phyloP scores from a whole-genome alignment of 495 filamentous ascomycete genomes.

The Podospora bellae-mahoneyi region DNA sequence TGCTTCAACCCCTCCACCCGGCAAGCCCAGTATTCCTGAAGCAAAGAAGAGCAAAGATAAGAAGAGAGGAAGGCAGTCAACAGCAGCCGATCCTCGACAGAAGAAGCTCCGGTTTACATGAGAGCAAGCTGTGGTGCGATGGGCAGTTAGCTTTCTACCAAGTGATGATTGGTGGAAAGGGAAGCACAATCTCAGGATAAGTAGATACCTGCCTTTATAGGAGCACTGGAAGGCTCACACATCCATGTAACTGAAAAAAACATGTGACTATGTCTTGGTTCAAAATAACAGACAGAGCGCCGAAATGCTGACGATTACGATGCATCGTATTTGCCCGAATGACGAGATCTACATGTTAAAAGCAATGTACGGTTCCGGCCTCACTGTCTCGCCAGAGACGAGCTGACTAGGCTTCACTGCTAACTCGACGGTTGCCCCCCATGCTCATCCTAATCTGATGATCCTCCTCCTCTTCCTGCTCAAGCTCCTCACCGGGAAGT shows the following conservation, averaged over 20 bases:
- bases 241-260: too few relatives aligned
- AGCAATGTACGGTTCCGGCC: constrained; percentile 1
- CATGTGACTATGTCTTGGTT: too few relatives aligned
- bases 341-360: not conserved
- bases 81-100: constrained; percentile 41
- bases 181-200: too few relatives aligned
- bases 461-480: constrained; percentile 45
- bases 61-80: constrained; percentile 31
- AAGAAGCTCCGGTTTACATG: constrained; percentile 46
- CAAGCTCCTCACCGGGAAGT: constrained; percentile 59
- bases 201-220: too few relatives aligned
- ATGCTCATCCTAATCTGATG: constrained; percentile 38
- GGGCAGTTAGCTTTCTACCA: not conserved
- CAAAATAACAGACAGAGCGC: not conserved
- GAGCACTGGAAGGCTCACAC: too few relatives aligned
- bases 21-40: constrained; percentile 23
- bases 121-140: not conserved
- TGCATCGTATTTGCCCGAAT: not conserved
- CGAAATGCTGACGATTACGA: not conserved
- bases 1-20: constrained; percentile 16
- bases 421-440: constrained; percentile 29
- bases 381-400: constrained; percentile 2
- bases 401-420: constrained; percentile 16
- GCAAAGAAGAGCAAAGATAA: constrained; percentile 36
- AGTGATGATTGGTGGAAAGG: not conserved